Percentiles rank a stretch among this genome's conserved stretches.
These are phyloP conservation scores for Penicillium sp. DNA, from an alignment of 2,329 filamentous ascomycete species.

Conservation along the genomic window DNA sequence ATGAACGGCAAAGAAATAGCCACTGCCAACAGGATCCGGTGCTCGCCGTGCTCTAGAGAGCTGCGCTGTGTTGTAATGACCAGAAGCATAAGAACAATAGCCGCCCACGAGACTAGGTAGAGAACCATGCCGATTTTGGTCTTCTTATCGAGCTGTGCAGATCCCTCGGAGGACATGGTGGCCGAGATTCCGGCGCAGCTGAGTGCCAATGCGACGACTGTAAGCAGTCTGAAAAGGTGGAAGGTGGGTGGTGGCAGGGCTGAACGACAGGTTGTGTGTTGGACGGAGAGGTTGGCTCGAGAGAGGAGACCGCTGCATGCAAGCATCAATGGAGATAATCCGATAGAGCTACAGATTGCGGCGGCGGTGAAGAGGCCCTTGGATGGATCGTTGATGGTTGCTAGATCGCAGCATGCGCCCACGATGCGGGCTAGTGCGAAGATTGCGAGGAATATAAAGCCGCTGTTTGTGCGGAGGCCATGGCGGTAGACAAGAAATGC, in stretches of 20 bases:
- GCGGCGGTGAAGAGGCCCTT: conserved; percentile 39
- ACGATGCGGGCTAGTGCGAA: conserved; percentile 51
- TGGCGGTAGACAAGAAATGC: conserved; percentile 32
- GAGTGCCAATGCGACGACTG: conserved; percentile 33
- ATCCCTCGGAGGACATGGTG: conserved; percentile 27
- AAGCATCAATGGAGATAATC: conserved; percentile 48
- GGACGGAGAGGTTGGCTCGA: conserved; percentile 28
- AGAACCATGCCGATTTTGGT: conserved; percentile 43
- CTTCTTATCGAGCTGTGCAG: conserved; percentile 29
- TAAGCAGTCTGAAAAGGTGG: conserved; percentile 28
- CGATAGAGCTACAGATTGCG: conserved; percentile 45
- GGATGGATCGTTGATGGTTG: conserved; percentile 44
- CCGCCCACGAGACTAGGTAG: conserved; percentile 40
- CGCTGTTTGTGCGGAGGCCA: conserved; percentile 41
- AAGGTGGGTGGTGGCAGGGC: conserved; percentile 25
- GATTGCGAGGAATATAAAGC: conserved; percentile 52
- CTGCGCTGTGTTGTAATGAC: conserved; percentile 29
- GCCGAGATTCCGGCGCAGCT: conserved; percentile 44
- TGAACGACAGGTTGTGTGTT: conserved; percentile 11
- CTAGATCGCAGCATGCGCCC: conserved; percentile 48
- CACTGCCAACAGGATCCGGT: conserved; percentile 44
- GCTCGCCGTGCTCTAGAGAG: conserved; percentile 43
- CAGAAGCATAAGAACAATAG: conserved; percentile 34
- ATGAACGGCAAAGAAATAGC: conserved; percentile 47
- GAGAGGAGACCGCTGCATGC: conserved; percentile 44